Evolutionary conservation across 2,329 filamentous ascomycete genomes (phyloP).

Genomic region (Capronia americana): DNA sequence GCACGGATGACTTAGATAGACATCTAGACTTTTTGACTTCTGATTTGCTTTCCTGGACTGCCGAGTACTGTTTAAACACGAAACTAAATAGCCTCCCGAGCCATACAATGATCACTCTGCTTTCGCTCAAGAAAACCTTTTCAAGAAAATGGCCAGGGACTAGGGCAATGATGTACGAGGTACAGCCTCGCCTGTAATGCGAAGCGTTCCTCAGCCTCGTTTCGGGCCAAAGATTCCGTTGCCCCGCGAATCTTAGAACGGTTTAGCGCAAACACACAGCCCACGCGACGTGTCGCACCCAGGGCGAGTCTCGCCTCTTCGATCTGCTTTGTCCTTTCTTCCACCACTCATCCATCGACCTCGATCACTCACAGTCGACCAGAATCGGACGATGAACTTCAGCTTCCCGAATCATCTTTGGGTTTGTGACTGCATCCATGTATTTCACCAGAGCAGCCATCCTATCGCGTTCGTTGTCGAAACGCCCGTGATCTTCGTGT

Average conservation of each 20-base stretch:
- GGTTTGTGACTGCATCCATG: constrained; percentile 33
- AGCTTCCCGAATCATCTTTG: constrained; percentile 23
- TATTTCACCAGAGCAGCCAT: constrained; percentile 11
- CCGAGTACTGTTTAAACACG: neutral
- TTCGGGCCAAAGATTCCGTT: neutral
- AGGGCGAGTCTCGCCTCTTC: constrained; percentile 6
- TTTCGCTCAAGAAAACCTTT: neutral
- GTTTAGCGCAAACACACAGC: neutral
- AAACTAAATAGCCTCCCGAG: neutral
- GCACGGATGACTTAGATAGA: neutral
- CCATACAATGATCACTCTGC: neutral
- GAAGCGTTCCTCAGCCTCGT: constrained; percentile 1
- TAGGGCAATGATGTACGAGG: too few relatives aligned
- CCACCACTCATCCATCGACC: constrained; percentile 13
- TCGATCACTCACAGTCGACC: constrained; percentile 18
- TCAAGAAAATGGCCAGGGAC: neutral
- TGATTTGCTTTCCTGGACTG: neutral
- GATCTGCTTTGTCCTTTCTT: constrained; percentile 20
- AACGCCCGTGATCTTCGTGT: constrained; percentile 6
- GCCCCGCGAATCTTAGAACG: neutral
- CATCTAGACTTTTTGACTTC: neutral
- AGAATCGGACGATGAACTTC: constrained; percentile 14
- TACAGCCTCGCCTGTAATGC: neutral
- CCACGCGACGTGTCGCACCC: neutral
- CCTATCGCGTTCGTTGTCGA: constrained; percentile 14